Conservation (phyloP, 768 basidiomycete species). For the Hericium rajendrae region DNA sequence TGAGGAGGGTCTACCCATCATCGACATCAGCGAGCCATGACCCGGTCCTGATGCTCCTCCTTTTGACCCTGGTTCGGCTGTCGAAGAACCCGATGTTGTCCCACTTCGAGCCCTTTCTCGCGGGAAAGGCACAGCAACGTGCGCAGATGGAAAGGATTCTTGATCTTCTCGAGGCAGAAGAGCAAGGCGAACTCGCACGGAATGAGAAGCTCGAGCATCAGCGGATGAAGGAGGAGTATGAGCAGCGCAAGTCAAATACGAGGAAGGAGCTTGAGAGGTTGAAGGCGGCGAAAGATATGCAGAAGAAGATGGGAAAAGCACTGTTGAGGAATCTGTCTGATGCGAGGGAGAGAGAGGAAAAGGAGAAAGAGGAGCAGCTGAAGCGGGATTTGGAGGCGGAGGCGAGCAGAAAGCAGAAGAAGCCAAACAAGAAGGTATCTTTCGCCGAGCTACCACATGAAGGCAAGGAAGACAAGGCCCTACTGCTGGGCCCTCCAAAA, state of each 20-base stretch:
- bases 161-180: constrained; percentile 65
- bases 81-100: constrained; percentile 36
- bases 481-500: constrained; percentile 12
- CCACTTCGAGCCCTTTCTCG: constrained; percentile 36
- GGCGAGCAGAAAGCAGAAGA: constrained; percentile 23
- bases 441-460: constrained; percentile 40
- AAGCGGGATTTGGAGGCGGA: constrained; percentile 20
- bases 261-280: constrained; percentile 29
- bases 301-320: constrained; percentile 73
- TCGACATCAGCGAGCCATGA: constrained; percentile 58
- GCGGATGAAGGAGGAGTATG: constrained; percentile 35
- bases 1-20: constrained; percentile 71
- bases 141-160: constrained; percentile 57
- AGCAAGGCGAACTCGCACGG: constrained; percentile 34
- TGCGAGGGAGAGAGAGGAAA: constrained; percentile 29
- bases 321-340: constrained; percentile 40
- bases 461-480: constrained; percentile 15
- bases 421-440: constrained; percentile 51
- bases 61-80: constrained; percentile 13
- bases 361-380: constrained; percentile 21
- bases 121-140: constrained; percentile 39
- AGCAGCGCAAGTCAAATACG: constrained; percentile 40
- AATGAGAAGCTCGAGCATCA: constrained; percentile 33
- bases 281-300: constrained; percentile 38
- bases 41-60: constrained; percentile 15